These are phyloP conservation scores for Penicillium salamii DNA, from an alignment of 495 filamentous ascomycete species.

Conservation along the genomic window DNA sequence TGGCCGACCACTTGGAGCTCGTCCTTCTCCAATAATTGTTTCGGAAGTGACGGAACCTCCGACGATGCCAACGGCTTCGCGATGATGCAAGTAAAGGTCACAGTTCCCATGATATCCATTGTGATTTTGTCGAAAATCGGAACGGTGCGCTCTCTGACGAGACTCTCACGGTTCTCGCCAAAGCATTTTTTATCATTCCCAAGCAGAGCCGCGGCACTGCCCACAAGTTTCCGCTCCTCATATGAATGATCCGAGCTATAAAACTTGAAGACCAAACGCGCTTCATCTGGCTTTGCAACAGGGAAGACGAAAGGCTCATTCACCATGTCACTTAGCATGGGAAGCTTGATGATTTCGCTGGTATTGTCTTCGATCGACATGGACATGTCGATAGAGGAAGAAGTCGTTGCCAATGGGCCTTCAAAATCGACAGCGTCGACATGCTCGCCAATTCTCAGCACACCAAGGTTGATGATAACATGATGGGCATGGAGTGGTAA, in stretches of 20 bases:
- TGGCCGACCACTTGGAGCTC: constrained; percentile 26
- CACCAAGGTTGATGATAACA: constrained; percentile 13
- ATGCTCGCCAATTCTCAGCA: constrained; percentile 8
- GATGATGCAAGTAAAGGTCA: constrained; percentile 29
- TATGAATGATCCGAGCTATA: background rate
- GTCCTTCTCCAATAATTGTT: background rate
- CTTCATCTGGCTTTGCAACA: constrained; percentile 5
- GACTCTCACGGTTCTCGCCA: constrained; percentile 24
- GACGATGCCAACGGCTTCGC: constrained; percentile 7
- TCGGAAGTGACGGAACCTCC: background rate
- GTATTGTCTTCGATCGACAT: constrained; percentile 3
- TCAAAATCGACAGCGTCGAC: constrained; percentile 6
- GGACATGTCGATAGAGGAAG: constrained; percentile 6
- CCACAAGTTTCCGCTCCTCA: constrained; percentile 9
- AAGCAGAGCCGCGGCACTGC: constrained; percentile 20
- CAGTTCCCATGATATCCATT: constrained; percentile 25
- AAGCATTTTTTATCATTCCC: constrained; percentile 5
- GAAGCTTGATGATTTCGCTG: constrained; percentile 15
- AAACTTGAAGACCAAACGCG: constrained; percentile 20
- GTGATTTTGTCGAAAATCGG: constrained; percentile 21
- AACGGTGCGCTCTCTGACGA: constrained; percentile 27
- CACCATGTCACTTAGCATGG: constrained; percentile 24
- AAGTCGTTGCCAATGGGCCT: background rate
- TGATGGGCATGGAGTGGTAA: background rate
- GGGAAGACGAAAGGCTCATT: constrained; percentile 26